These are phyloP conservation scores for Lasiodiplodia gonubiensis DNA, from an alignment of 2,329 filamentous ascomycete genomes.

Conservation along the genomic window DNA sequence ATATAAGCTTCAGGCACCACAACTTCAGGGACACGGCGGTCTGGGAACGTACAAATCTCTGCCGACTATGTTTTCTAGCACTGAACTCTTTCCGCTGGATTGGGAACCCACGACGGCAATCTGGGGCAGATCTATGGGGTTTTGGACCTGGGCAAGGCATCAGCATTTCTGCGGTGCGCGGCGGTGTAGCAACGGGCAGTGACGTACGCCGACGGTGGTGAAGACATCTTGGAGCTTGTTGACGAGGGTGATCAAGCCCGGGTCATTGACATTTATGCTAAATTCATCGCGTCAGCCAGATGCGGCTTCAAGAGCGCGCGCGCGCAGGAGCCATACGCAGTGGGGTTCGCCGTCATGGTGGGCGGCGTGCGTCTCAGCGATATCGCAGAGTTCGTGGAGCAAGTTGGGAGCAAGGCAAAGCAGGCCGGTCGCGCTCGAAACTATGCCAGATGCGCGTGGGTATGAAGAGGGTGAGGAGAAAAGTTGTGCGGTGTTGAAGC, in stretches of 20 bases:
- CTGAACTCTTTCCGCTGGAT: conserved; percentile 98
- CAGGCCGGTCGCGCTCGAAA: conserved; percentile 18
- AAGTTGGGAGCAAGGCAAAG: conserved; percentile 5
- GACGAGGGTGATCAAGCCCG: conserved; percentile 77
- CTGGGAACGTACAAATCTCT: conserved; percentile 84
- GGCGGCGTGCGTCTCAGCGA: conserved; percentile 33
- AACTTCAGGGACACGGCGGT: conserved; percentile 11
- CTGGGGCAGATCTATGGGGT: conserved; percentile 97
- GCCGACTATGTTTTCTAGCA: conserved; percentile 97
- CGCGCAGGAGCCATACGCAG: conserved; percentile 41
- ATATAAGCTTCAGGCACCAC: conserved; percentile 24
- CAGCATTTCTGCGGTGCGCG: conserved; percentile 35
- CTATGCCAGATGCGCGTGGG: conserved; percentile 16
- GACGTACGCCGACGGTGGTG: conserved; percentile 82
- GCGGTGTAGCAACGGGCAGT: conserved; percentile 25
- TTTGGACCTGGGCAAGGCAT: conserved; percentile 73
- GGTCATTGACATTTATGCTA: conserved; percentile 76
- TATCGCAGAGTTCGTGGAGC: conserved; percentile 13
- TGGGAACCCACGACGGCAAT: conserved; percentile 98
- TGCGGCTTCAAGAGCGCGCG: neutral
- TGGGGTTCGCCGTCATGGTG: conserved; percentile 49
- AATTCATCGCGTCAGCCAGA: conserved; percentile 28
- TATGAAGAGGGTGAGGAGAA: conserved; percentile 8
- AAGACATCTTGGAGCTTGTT: conserved; percentile 99
- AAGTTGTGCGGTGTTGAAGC: conserved; percentile 28